Percentiles rank a stretch among this genome's conserved stretches.
Evolutionary conservation across 495 filamentous ascomycete species (phyloP).

Genomic region (Penicillium pulvis): DNA sequence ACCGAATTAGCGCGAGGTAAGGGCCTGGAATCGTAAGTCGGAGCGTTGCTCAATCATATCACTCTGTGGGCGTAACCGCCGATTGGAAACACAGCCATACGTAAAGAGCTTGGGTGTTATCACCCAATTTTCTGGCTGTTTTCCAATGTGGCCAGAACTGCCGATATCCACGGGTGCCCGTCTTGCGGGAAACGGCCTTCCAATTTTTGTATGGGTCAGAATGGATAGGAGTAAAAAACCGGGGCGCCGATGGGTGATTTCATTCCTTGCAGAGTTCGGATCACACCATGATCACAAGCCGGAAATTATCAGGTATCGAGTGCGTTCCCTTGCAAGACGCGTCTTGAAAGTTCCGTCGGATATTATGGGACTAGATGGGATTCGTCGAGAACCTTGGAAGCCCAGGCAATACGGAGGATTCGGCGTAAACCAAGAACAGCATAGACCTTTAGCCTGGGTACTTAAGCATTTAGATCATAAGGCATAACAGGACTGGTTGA

Average conservation of each 20-base stretch:
- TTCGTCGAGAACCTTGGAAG: not conserved
- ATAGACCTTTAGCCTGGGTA: not conserved
- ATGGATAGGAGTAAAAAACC: not conserved
- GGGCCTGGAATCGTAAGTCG: conserved; percentile 17
- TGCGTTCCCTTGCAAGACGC: conserved; percentile 9
- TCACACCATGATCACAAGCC: conserved; percentile 20
- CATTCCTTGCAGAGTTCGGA: conserved; percentile 5
- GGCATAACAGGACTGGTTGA: not conserved
- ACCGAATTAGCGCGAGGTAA: conserved; percentile 25
- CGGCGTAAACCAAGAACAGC: not conserved
- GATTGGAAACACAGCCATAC: conserved; percentile 26
- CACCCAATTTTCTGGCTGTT: not conserved
- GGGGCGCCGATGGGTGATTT: conserved; percentile 1
- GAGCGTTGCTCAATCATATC: conserved; percentile 26
- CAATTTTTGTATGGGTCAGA: not conserved
- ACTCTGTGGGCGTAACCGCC: conserved; percentile 23
- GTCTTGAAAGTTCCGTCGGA: conserved; percentile 9
- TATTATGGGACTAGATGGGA: not conserved
- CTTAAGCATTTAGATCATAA: not conserved
- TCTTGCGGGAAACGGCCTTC: not conserved
- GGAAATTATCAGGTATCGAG: conserved; percentile 1
- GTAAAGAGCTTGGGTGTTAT: not conserved
- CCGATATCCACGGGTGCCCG: not conserved
- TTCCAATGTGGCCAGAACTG: not conserved
- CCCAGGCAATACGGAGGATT: not conserved